Percentiles rank a stretch among this genome's conserved stretches.
phyloP scores from a whole-genome alignment of 1,284 basidiomycete species.

The Leccinum griseonigrum region DNA sequence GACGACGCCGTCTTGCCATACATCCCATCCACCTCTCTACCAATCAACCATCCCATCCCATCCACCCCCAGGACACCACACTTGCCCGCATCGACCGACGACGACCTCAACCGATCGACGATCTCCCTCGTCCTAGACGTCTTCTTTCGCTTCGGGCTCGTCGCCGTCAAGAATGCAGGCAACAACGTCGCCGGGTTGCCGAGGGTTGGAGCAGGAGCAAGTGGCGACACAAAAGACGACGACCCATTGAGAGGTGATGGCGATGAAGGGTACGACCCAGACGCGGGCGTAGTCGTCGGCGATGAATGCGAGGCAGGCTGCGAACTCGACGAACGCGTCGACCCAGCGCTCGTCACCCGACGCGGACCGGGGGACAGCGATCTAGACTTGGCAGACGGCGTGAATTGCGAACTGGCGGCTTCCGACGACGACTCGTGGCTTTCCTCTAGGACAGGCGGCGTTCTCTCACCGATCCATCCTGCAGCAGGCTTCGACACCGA shows the following conservation, averaged over 20 bases:
- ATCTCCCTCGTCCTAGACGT: conserved; percentile 30
- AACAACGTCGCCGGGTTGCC: conserved; percentile 16
- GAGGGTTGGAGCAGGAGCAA: not conserved
- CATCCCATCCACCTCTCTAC: conserved; percentile 15
- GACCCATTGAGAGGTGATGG: conserved; percentile 7
- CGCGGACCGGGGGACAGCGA: conserved; percentile 20
- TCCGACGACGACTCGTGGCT: not conserved
- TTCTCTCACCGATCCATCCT: conserved; percentile 9
- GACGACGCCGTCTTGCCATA: not conserved
- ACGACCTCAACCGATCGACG: conserved; percentile 28
- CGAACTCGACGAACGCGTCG: conserved; percentile 12
- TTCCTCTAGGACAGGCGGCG: not conserved
- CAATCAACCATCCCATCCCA: conserved; percentile 16
- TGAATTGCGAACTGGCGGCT: not conserved
- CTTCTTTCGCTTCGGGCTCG: conserved; percentile 25
- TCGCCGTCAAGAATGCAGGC: conserved; percentile 24
- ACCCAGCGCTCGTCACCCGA: conserved; percentile 2
- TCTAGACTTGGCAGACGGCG: conserved; percentile 10
- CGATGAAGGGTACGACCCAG: conserved; percentile 12
- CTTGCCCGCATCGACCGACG: conserved; percentile 24
- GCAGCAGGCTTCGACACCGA: conserved; percentile 5
- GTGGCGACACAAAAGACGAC: not conserved
- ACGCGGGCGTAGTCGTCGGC: conserved; percentile 7
- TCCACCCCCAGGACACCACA: conserved; percentile 7
- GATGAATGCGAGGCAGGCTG: conserved; percentile 10